Conservation (phyloP, 805 yeast species). For the Candida ovalis region DNA sequence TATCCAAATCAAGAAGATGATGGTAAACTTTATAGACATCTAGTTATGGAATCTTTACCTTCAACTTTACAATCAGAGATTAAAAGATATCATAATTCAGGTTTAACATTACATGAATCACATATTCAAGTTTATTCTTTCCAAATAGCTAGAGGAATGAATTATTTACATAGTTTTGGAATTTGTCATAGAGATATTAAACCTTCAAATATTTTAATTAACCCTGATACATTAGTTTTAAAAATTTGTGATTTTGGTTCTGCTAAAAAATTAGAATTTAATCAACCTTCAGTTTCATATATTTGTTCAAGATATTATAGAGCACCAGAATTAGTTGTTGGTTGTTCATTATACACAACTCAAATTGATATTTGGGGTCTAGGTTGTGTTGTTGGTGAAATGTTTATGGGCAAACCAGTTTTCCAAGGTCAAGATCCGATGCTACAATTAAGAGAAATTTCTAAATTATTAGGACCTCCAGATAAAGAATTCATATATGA, state of each 20-base stretch:
- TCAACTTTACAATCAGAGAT: slow-evolving; percentile 74
- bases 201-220: slow-evolving; percentile 77
- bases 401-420: slow-evolving; percentile 88
- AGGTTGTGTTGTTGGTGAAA: slow-evolving; percentile 95
- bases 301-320: slow-evolving; percentile 95
- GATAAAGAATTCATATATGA: slow-evolving; percentile 64
- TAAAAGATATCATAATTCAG: slow-evolving; percentile 58
- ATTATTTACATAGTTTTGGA: slow-evolving; percentile 74
- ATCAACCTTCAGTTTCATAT: slow-evolving; percentile 88
- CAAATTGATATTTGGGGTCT: slow-evolving; percentile 97
- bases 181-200: slow-evolving; percentile 83
- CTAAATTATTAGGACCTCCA: slow-evolving; percentile 90
- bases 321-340: slow-evolving; percentile 94
- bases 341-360: slow-evolving; percentile 81
- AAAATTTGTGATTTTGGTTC: slow-evolving; percentile 86
- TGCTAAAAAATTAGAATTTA: slow-evolving; percentile 72
- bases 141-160: slow-evolving; percentile 81
- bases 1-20: slow-evolving; percentile 56
- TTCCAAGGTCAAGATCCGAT: slow-evolving; percentile 92
- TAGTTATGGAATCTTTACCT: slow-evolving; percentile 87
- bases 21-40: slow-evolving; percentile 66
- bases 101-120: slow-evolving; percentile 61
- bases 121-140: slow-evolving; percentile 75
- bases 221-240: slow-evolving; percentile 60
- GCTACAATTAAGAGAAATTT: slow-evolving; percentile 84